Evolutionary conservation across 169 alveolate genomes (phyloP).

Genomic region (Amoebophrya sp.): DNA sequence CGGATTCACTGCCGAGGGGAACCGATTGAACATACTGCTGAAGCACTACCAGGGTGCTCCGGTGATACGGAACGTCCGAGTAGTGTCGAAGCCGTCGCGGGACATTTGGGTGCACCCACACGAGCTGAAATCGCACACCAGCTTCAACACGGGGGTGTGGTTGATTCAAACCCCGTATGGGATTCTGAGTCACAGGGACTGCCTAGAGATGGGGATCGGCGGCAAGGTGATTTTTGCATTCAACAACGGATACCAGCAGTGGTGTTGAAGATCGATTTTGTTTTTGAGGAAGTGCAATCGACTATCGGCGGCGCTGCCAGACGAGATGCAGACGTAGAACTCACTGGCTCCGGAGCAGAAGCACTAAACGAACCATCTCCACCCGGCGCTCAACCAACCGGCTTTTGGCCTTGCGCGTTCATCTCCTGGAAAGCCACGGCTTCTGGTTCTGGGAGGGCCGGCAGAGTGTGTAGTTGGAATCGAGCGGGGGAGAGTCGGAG

Average conservation of each 20-base stretch:
- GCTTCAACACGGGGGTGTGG: slow-evolving; percentile 70
- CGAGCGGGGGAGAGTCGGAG: no score
- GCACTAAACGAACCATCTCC: no score
- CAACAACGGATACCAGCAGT: slow-evolving; percentile 66
- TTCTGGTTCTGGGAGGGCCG: no score
- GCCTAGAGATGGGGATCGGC: slow-evolving; percentile 72
- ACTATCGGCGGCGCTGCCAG: no score
- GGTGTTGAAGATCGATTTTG: no score
- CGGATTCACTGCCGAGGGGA: slow-evolving; percentile 63
- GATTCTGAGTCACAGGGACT: slow-evolving; percentile 61
- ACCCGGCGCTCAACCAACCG: no score
- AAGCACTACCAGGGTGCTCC: slow-evolving; percentile 55
- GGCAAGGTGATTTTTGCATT: slow-evolving; percentile 72
- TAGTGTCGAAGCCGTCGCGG: slow-evolving; percentile 69
- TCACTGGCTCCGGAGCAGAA: no score
- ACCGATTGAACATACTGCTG: slow-evolving; percentile 55
- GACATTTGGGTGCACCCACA: slow-evolving; percentile 73
- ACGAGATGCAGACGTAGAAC: no score
- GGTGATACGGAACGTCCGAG: slow-evolving; percentile 67
- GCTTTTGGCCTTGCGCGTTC: no score
- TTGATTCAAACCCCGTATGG: slow-evolving; percentile 67
- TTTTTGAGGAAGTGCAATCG: no score
- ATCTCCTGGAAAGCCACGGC: no score
- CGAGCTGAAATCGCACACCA: slow-evolving; percentile 59
- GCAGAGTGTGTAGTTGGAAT: no score